Conservation (phyloP, 352 stramenopile genomes). For the Phytophthora palmivora region DNA sequence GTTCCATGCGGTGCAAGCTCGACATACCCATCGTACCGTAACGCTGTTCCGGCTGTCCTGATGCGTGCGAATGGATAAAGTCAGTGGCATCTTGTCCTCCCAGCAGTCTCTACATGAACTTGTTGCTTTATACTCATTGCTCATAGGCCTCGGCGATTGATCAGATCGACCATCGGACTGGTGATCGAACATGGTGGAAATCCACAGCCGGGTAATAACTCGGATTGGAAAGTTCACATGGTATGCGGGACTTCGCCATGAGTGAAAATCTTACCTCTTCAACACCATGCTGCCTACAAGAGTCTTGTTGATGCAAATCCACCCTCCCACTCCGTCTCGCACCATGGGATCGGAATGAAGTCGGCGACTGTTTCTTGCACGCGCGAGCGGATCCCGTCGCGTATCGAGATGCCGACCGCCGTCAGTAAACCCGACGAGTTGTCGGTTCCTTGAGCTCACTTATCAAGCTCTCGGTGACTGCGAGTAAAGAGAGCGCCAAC, state of each 20-base stretch:
- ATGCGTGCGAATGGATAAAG: conserved; percentile 10
- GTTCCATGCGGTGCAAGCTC: conserved; percentile 10
- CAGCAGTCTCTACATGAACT: background rate
- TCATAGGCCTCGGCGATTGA: conserved; percentile 7
- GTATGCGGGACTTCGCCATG: conserved; percentile 1
- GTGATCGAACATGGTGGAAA: conserved; percentile 7
- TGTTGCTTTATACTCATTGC: conserved; percentile 7
- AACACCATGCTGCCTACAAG: background rate
- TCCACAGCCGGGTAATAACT: background rate
- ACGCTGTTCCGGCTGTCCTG: conserved; percentile 1
- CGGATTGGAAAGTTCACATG: conserved; percentile 24
- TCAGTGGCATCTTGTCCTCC: conserved; percentile 27
- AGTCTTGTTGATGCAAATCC: conserved; percentile 26
- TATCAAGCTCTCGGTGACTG: conserved; percentile 25
- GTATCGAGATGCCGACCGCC: conserved; percentile 10
- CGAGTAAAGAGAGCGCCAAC: conserved; percentile 20
- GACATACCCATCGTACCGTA: conserved; percentile 12
- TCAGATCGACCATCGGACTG: conserved; percentile 2
- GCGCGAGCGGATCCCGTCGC: conserved; percentile 26
- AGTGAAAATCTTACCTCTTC: background rate
- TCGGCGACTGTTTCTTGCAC: conserved; percentile 26
- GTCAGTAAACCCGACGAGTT: conserved; percentile 30
- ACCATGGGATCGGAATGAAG: conserved; percentile 26
- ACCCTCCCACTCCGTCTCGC: conserved; percentile 5
- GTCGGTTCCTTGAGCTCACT: conserved; percentile 29